Base-by-base conservation (phyloP, 2,329 filamentous ascomycete species). In the Exophiala oligosperma region DNA sequence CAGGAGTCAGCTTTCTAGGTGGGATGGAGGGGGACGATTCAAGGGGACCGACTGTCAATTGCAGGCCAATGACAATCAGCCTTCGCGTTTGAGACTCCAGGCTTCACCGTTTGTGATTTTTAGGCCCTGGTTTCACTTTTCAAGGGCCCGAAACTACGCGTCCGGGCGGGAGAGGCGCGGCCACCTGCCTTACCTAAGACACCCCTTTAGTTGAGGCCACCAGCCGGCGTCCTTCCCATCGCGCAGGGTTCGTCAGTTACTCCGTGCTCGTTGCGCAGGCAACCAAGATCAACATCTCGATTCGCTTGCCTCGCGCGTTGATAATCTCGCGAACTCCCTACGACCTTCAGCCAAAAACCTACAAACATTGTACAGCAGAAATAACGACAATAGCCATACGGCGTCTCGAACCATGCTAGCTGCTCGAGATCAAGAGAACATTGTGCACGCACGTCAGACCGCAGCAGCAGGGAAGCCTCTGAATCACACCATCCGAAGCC, bases 371-470 rank as follows among this genome's bases (percentile, higher is more conserved):
- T 63, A 43, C 62, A 51, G 50, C 59, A 52, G 57, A 21, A 56
- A 48, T 35, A 58, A 21, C 29, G 64, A 56, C 58, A 61, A 28
- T 26, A 8, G 32, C 32, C 23, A 14, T 46, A n/a, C 37, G 35
- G 24, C 14, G 24, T 41, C 47, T 57, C 29, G 21, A 32, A 78
- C 62, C 59, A 96, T 92, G 91, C 80, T 91, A 71, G 89, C 90
- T 60, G 81, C 88, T 70, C 84, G 86, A 68, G 90, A 96, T 74
- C 91, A 96, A 77, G 92, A 97, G 75, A 97, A 97, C 75, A 77
- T 91, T 73, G 84, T 91, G 68, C 86, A 91, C 71, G 83, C 81
- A 65, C 89, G 89, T 71, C 90, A 92, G 71, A 82, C 86, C 60
- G 83, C 80, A 50, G 86, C 86, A 24, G 84, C 86, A 12, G 81